Conservation (phyloP, 306 rosid species). For the Cicer arietinum region DNA sequence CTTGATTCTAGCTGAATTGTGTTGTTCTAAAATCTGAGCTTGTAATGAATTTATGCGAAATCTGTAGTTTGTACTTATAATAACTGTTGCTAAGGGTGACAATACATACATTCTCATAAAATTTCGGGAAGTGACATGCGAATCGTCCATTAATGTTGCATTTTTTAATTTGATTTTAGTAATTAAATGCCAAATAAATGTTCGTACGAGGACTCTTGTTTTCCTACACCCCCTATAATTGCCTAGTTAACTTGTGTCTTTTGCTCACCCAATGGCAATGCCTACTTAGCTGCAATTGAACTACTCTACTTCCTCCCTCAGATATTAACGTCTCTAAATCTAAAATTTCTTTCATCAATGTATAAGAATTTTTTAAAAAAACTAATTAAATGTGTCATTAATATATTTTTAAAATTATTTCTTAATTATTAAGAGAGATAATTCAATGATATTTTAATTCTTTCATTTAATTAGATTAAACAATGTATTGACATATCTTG, state of each 20-base stretch:
- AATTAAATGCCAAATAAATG: constrained; percentile 35
- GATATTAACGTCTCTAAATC: no score
- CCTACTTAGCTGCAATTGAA: background rate
- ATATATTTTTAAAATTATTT: no score
- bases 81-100: constrained; percentile 52
- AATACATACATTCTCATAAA: constrained; percentile 44
- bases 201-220: constrained; percentile 41
- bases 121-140: constrained; percentile 53
- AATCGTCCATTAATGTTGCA: constrained; percentile 36
- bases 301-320: no score
- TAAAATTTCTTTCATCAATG: no score
- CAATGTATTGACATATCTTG: background rate
- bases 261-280: background rate
- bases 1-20: background rate
- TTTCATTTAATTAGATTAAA: background rate
- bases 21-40: constrained; percentile 23
- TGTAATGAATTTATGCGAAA: constrained; percentile 6
- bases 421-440: no score
- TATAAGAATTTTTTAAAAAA: no score
- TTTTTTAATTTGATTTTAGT: constrained; percentile 31
- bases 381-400: no score
- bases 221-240: constrained; percentile 9
- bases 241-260: background rate
- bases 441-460: no score
- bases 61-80: background rate